Evolutionary conservation across 2,329 filamentous ascomycete species (phyloP).

Genomic region (Fusarium sp.): DNA sequence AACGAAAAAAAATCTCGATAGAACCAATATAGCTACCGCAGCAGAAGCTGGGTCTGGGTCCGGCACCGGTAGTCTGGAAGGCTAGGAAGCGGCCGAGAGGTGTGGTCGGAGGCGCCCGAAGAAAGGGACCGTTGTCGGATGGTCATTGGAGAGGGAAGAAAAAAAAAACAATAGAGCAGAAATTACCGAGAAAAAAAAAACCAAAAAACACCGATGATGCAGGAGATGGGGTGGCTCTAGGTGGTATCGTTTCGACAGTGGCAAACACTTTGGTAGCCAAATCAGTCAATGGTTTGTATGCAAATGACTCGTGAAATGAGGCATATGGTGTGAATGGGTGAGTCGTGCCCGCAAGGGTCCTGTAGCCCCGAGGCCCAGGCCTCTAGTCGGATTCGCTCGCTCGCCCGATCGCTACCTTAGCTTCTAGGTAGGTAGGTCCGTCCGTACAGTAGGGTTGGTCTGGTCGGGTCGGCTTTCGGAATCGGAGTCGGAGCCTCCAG

Average conservation of each 20-base stretch:
- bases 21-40: not conserved
- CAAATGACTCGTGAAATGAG: conserved; percentile 43
- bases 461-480: conserved; percentile 10
- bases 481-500: not conserved
- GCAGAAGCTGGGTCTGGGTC: not conserved
- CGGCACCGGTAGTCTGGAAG: conserved; percentile 6
- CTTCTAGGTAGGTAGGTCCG: no score
- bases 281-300: conserved; percentile 40
- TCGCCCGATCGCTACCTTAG: no score
- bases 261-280: conserved; percentile 42
- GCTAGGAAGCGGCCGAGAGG: conserved; percentile 16
- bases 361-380: not conserved
- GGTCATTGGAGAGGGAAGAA: not conserved
- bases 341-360: conserved; percentile 16
- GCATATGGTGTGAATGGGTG: conserved; percentile 28
- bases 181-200: conserved; percentile 17
- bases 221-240: conserved; percentile 43
- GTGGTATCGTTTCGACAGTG: conserved; percentile 42
- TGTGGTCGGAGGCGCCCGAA: conserved; percentile 23
- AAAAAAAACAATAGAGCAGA: conserved; percentile 14
- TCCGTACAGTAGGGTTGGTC: no score
- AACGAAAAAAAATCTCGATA: not conserved
- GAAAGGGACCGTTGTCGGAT: conserved; percentile 15
- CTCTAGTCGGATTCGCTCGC: conserved; percentile 1
- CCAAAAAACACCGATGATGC: conserved; percentile 46